Evolutionary conservation across 2,329 filamentous ascomycete species (phyloP).

Genomic region (Verticillium zaregamsianum): DNA sequence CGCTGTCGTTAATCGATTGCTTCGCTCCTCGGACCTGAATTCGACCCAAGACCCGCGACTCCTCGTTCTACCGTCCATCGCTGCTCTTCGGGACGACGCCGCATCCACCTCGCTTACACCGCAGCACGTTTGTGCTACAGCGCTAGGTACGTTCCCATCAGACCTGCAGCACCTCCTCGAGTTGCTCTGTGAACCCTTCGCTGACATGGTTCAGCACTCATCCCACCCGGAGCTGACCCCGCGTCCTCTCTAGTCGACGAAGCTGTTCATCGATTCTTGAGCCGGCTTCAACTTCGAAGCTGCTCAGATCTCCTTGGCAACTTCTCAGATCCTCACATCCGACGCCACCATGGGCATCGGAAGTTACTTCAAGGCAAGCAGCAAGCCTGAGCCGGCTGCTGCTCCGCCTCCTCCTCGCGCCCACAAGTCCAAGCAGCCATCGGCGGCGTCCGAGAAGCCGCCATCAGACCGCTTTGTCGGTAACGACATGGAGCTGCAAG

Average conservation of each 20-base stretch:
- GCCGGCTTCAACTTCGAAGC: not conserved
- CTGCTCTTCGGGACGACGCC: no score
- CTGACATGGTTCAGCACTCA: not conserved
- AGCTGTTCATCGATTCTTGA: not conserved
- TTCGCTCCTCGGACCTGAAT: not conserved
- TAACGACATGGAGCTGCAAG: conserved; percentile 44
- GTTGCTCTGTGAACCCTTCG: not conserved
- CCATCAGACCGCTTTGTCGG: conserved; percentile 20
- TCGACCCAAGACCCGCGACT: not conserved
- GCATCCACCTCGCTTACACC: not conserved
- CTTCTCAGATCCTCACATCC: not conserved
- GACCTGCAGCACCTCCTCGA: not conserved
- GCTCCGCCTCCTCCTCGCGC: conserved; percentile 13
- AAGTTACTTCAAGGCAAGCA: conserved; percentile 57
- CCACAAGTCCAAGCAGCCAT: conserved; percentile 18
- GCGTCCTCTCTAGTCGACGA: not conserved
- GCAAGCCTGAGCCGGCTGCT: conserved; percentile 26
- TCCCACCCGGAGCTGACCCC: not conserved
- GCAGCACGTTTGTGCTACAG: not conserved
- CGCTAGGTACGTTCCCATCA: not conserved
- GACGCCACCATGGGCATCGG: conserved; percentile 52
- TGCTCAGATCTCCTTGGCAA: not conserved
- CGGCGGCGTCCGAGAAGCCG: conserved; percentile 30
- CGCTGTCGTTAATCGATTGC: not conserved
- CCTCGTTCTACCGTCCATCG: no score